Percentiles rank a stretch among this genome's conserved stretches.
These are phyloP conservation scores for Ophiostoma triangulosporum DNA, from an alignment of 2,329 filamentous ascomycete species.

Conservation along the genomic window DNA sequence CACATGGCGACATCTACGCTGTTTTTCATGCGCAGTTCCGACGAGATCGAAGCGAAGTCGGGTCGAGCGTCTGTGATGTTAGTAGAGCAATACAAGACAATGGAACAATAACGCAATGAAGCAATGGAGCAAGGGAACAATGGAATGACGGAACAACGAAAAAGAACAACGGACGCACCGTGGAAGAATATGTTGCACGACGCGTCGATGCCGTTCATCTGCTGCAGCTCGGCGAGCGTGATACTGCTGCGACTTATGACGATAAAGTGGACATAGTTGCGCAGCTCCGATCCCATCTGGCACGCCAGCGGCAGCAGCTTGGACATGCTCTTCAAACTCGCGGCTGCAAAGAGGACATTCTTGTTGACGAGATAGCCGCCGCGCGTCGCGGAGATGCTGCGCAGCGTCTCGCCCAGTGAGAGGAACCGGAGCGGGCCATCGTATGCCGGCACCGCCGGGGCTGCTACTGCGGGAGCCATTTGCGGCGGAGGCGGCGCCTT, in stretches of 20 bases:
- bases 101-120: too few species aligned
- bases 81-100: background rate
- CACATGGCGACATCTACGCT: constrained; percentile 51
- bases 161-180: constrained; percentile 28
- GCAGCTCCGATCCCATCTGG: constrained; percentile 58
- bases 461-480: background rate
- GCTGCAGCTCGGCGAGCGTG: constrained; percentile 51
- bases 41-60: constrained; percentile 57
- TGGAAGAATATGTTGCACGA: constrained; percentile 52
- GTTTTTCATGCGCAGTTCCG: constrained; percentile 53
- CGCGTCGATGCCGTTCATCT: constrained; percentile 66
- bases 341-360: constrained; percentile 68
- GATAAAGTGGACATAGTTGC: constrained; percentile 69
- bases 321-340: constrained; percentile 58
- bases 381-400: constrained; percentile 39
- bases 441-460: constrained; percentile 26
- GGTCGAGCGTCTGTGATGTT: constrained; percentile 53
- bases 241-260: constrained; percentile 64
- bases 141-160: too few species aligned
- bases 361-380: constrained; percentile 41
- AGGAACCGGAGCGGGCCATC: constrained; percentile 59
- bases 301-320: constrained; percentile 71
- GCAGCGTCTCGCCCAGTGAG: constrained; percentile 49
- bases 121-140: too few species aligned
- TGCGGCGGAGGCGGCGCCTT: background rate